Evolutionary conservation across 192 early-diverging fungal genomes (phyloP).

Genomic region (Podila minutissima): DNA sequence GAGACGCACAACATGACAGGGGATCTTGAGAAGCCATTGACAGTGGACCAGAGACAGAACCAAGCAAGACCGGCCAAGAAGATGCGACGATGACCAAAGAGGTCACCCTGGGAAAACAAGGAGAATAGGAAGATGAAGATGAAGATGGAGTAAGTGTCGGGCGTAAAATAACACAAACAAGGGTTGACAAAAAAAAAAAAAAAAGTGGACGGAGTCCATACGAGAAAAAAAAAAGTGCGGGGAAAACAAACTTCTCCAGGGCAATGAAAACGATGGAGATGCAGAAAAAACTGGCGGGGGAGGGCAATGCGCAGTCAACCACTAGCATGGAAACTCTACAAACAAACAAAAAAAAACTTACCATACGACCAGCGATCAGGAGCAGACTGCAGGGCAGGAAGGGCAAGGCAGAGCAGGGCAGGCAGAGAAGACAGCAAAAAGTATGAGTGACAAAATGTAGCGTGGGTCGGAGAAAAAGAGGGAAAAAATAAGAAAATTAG

Average conservation of each 20-base stretch:
- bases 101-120: slow-evolving; percentile 37
- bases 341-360: slow-evolving; percentile 1
- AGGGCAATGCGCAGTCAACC: no score
- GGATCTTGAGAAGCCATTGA: slow-evolving; percentile 49
- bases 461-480: not conserved
- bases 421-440: not conserved
- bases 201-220: not conserved
- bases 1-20: slow-evolving; percentile 53
- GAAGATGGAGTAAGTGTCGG: not conserved
- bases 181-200: not conserved
- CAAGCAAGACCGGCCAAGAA: slow-evolving; percentile 45
- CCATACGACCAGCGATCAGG: slow-evolving; percentile 49
- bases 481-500: slow-evolving; percentile 6
- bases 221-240: slow-evolving; percentile 2
- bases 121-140: no score
- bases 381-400: slow-evolving; percentile 6
- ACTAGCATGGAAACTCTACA: no score
- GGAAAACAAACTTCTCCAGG: not conserved
- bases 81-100: slow-evolving; percentile 52
- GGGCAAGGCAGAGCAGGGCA: not conserved
- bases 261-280: no score
- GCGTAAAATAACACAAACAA: not conserved
- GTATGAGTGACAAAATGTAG: not conserved
- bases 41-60: slow-evolving; percentile 40
- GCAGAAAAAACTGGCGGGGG: no score